Percentiles rank a stretch among this genome's conserved stretches.
Conservation (phyloP, 345 rosid genomes). For the Syzygium aqueum region DNA sequence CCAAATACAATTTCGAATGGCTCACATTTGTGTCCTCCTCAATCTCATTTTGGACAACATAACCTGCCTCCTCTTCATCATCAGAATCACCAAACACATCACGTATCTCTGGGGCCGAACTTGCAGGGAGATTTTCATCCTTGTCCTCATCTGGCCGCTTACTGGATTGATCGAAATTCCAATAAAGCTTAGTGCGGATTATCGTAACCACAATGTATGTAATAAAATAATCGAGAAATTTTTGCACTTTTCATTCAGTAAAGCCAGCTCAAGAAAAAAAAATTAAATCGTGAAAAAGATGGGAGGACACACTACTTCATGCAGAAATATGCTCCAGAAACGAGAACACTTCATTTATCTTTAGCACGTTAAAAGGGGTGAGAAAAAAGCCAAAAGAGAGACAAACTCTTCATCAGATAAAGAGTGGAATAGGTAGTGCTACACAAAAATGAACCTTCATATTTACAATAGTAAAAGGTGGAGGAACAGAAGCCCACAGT, state of each 20-base stretch:
- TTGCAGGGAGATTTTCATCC: slow-evolving; percentile 47
- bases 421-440: not conserved
- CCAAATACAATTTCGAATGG: slow-evolving; percentile 3
- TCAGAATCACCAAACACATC: slow-evolving; percentile 98
- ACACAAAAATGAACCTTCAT: not conserved
- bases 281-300: not conserved
- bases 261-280: not conserved
- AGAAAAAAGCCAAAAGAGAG: not conserved
- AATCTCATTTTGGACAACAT: slow-evolving; percentile 53
- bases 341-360: not conserved
- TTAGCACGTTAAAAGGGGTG: not conserved
- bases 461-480: not conserved
- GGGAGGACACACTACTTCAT: not conserved
- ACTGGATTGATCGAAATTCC: slow-evolving; percentile 6
- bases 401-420: not conserved
- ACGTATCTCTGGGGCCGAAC: slow-evolving; percentile 77
- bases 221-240: not conserved
- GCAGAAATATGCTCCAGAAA: not conserved
- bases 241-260: not conserved
- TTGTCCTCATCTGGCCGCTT: slow-evolving; percentile 60
- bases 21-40: slow-evolving; percentile 65
- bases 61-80: slow-evolving; percentile 77
- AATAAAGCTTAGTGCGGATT: not conserved
- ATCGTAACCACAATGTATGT: not conserved
- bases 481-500: not conserved